These are phyloP conservation scores for Penicillium sp. DNA, from an alignment of 2,329 filamentous ascomycete genomes.

Conservation along the genomic window DNA sequence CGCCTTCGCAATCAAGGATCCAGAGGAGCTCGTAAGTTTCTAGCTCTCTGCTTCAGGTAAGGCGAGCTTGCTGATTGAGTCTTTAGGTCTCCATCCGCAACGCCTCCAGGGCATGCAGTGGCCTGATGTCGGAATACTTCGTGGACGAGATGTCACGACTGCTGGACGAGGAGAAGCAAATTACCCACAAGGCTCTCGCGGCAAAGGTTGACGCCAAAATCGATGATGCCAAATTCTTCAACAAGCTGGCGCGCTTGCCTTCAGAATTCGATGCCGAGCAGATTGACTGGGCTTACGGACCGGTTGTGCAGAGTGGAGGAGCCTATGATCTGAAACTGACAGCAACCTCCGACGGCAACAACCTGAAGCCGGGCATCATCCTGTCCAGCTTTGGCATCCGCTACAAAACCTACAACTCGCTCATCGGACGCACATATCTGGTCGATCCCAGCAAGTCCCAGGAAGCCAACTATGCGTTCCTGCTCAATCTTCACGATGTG, in stretches of 20 bases:
- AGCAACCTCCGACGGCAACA: slow-evolving; percentile 76
- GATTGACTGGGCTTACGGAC: slow-evolving; percentile 91
- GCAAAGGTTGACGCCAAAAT: slow-evolving; percentile 88
- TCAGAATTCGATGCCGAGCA: slow-evolving; percentile 83
- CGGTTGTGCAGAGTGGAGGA: slow-evolving; percentile 91
- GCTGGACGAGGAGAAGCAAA: slow-evolving; percentile 94
- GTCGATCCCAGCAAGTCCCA: slow-evolving; percentile 97
- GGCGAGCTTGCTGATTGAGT: slow-evolving; percentile 11
- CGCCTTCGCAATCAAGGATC: slow-evolving; percentile 91
- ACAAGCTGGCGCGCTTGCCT: slow-evolving; percentile 77
- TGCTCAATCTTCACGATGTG: slow-evolving; percentile 81
- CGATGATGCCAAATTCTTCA: slow-evolving; percentile 92
- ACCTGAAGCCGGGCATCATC: slow-evolving; percentile 88
- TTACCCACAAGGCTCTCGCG: slow-evolving; percentile 84
- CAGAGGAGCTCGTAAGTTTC: slow-evolving; percentile 72
- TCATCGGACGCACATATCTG: slow-evolving; percentile 89
- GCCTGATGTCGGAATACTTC: slow-evolving; percentile 93
- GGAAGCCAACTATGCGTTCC: slow-evolving; percentile 88
- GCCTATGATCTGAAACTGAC: slow-evolving; percentile 88
- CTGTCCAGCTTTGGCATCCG: slow-evolving; percentile 87
- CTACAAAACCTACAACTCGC: slow-evolving; percentile 93
- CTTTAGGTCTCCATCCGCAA: slow-evolving; percentile 81
- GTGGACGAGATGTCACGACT: slow-evolving; percentile 97
- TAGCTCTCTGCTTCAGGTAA: slow-evolving; percentile 5
- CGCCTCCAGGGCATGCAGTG: slow-evolving; percentile 89